Percentiles rank a stretch among this genome's conserved stretches.
Evolutionary conservation across 345 rosid genomes (phyloP).

Genomic region (Pistacia vera): DNA sequence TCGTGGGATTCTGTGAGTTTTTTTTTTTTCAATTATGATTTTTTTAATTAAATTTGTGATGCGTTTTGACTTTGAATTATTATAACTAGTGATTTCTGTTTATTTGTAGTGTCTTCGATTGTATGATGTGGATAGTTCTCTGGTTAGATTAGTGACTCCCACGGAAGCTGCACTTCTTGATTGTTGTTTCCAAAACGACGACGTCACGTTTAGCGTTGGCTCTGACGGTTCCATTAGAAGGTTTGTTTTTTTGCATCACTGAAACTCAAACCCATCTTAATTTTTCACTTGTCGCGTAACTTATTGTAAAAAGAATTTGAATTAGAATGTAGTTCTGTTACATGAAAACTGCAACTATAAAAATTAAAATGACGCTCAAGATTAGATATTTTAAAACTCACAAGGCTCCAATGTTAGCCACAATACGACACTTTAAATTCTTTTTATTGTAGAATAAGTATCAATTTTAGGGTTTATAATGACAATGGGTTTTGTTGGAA

Average conservation of each 20-base stretch:
- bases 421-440: no score
- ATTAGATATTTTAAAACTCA: no score
- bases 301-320: no score
- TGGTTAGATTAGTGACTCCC: conserved; percentile 51
- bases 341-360: no score
- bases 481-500: no score
- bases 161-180: conserved; percentile 69
- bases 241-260: conserved; percentile 29
- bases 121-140: conserved; percentile 67
- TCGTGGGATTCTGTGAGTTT: conserved; percentile 92
- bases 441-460: no score
- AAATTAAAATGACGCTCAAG: no score
- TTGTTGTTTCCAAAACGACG: conserved; percentile 72
- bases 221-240: conserved; percentile 81
- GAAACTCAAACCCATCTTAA: neutral
- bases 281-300: no score
- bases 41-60: neutral
- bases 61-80: neutral
- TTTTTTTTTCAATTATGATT: neutral
- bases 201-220: conserved; percentile 52
- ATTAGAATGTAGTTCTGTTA: no score
- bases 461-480: no score
- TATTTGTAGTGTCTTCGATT: conserved; percentile 60
- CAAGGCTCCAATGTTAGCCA: no score
- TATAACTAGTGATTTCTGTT: neutral